Evolutionary conservation across 495 filamentous ascomycete species (phyloP), one percentile per base, ranked within the genome.

Genomic region (Lasiosphaeria hispida): DNA sequence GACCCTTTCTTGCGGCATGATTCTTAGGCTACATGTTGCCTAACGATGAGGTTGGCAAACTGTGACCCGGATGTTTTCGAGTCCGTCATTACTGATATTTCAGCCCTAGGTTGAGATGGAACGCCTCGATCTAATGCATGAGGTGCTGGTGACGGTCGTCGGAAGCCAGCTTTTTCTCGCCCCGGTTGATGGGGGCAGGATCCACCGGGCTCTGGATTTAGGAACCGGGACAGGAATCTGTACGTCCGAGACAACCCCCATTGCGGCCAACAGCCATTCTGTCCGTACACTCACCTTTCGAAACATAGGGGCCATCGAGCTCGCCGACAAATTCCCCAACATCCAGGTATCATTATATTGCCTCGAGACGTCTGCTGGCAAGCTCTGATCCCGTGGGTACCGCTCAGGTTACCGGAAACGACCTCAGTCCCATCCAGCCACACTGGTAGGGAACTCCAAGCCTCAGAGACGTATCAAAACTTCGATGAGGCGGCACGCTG

Each of bases 361-460:
- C 13, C 3, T 15, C 7, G 15, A 7, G 23, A 30, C 23, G 23
- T 7, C 10, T 2, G 5, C 10, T 0, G 30, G 10, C 33, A 11
- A 30, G 6, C 1, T 15, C 34, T 1, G 42, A 18, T 34, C 7
- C 6, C 14, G 14, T 33, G 15, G 8, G 4, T 13, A n/a, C n/a
- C 41, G 42, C 23, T 4, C 57, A 73, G 18, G 62, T 78, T 39
- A 55, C 80, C n/a, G 78, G 80, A 8, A 75, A 74, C 14, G 81
- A 84, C 61, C 63, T 84, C 0, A 78, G 76, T 53, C 72, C 81
- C 6, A 79, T 77, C 17, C 81, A 84, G 58, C 78, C 80, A 1
- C 36, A 66, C 38, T 75, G 73, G 49, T 52, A 40, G 5, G 49
- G 15, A 19, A 10, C 10, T 7, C 49, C 30, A 10, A 13, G 9